Evolutionary conservation across 352 stramenopile species (phyloP), one percentile per base, ranked within the genome.

Genomic region (Globisporangium paddicum): DNA sequence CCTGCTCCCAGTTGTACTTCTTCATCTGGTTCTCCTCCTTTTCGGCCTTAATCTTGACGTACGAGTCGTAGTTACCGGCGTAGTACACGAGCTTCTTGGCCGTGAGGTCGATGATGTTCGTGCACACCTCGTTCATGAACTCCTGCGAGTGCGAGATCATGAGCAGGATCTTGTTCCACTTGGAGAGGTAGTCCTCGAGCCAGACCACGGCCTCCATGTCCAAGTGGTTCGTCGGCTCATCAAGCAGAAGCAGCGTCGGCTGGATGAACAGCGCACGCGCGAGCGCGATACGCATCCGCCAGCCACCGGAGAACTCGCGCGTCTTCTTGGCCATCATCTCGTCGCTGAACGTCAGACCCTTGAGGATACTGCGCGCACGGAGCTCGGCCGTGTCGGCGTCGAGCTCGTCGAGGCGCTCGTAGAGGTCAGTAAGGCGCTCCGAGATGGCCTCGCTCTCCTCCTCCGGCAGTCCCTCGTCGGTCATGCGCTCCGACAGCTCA

Each of bases 11-110:
- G 63, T 96, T 88, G 77, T 98, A 99, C 62, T 93, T 87, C 71
- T 98, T 98, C 91, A 98, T 97, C 79, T 99, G 96, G 81, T 99
- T 99, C 61, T 98, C 95, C 68, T 99, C 96, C 71, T 98, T 96
- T 63, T 99, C 96, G 50, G 86, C 82, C 57, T 94, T 90, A 19
- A 93, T 99, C 74, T 98, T 90, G 63, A 98, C 82, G 79, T 98
- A 99, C 70, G 92, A 95, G 78, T 99, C 96, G 79, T 99, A 99
- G 75, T 99, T 99, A 72, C 97, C 97, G 46, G 86, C 77, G 76
- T 98, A 99, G 77, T 98, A 99, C 62, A 93, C 81, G n/a, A 99
- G 82, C 69, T 98, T 97, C 55, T 91, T 89, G 53, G 90, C 76
- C 48, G 77, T 96, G 49, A 99, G 90, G 46, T 99, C 92, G 45